Evolutionary conservation across 352 stramenopile genomes (phyloP), one percentile per base, ranked within the genome.

Genomic region (Phytopythium litorale): DNA sequence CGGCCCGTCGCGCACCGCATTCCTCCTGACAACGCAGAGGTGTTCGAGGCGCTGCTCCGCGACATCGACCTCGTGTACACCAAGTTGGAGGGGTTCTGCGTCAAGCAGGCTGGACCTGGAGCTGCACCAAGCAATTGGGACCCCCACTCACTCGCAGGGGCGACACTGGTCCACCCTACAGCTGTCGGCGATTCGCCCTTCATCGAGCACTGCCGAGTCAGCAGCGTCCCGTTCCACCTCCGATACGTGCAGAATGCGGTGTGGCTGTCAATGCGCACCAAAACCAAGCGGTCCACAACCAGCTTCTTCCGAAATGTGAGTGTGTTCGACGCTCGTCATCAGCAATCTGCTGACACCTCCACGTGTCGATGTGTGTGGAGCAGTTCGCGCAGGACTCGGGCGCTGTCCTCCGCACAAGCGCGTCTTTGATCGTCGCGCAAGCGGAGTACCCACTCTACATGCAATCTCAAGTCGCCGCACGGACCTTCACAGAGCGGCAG

Each of bases 331-430:
- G 15, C 18, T n/a, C 15, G 1, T 18, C 16, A 19, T 46, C 40
- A 11, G 9, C 40, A 21, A 16, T 21, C 40, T 12, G 15, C 40
- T 46, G n/a, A 46, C 40, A 21, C 16, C 19, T 21, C 7, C 15
- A 46, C 4, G 37, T 43, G 12, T 43, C 1, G 0, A 28, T 32
- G 35, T 48, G 33, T 19, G 4, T 7, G 4, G 23, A 6, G 28
- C 35, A 58, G 52, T 58, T 48, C 18, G n/a, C 37, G 18, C 35
- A 58, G n/a, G 35, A 48, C n/a, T 58, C 52, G 52, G 35, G 35
- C 9, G 33, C 23, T 12, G 32, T 58, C 9, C 52, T 58, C 18
- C 35, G 25, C n/a, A 35, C 33, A 19, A 58, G 52, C 52, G 52
- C 52, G 8, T 23, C 8, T n/a, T 45, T n/a, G 4, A 18, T 48